phyloP scores from a whole-genome alignment of 139 green algal species.

The Haematococcus sp. region DNA sequence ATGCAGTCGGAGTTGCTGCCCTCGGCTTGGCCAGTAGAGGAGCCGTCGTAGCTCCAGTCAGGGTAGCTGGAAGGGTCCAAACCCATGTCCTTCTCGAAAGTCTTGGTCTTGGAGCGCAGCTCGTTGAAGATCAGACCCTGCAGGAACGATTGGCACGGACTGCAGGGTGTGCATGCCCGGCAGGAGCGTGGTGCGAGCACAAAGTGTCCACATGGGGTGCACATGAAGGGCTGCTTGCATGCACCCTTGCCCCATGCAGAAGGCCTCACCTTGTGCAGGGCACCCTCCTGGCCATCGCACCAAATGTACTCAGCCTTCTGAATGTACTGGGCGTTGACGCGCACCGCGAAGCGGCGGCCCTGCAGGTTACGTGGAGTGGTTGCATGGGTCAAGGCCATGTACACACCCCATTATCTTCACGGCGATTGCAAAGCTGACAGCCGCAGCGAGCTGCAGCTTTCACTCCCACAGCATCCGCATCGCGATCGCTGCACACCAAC shows the following conservation, averaged over 20 bases:
- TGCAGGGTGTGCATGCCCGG: neutral
- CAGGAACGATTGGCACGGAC: neutral
- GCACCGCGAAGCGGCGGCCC: constrained; percentile 7
- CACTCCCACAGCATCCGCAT: too few species aligned
- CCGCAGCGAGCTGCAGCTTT: too few species aligned
- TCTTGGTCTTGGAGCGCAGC: constrained; percentile 93
- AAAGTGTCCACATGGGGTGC: neutral
- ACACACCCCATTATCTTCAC: too few species aligned
- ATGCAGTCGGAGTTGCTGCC: constrained; percentile 93
- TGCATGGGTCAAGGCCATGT: too few species aligned
- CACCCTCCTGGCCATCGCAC: constrained; percentile 37
- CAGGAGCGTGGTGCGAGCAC: neutral
- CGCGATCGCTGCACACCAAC: too few species aligned
- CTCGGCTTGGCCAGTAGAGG: constrained; percentile 83
- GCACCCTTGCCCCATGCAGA: neutral
- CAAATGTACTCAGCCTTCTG: constrained; percentile 48
- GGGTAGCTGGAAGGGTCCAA: constrained; percentile 73
- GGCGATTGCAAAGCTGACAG: too few species aligned
- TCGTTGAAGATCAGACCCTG: constrained; percentile 91
- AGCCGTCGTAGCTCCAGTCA: constrained; percentile 87
- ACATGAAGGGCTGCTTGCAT: too few species aligned
- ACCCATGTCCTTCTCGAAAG: constrained; percentile 66
- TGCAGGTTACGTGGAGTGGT: neutral
- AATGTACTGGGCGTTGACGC: constrained; percentile 22
- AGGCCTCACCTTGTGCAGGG: constrained; percentile 21